Conservation (phyloP, 2,329 filamentous ascomycete species). For the Macrophomina tecta region DNA sequence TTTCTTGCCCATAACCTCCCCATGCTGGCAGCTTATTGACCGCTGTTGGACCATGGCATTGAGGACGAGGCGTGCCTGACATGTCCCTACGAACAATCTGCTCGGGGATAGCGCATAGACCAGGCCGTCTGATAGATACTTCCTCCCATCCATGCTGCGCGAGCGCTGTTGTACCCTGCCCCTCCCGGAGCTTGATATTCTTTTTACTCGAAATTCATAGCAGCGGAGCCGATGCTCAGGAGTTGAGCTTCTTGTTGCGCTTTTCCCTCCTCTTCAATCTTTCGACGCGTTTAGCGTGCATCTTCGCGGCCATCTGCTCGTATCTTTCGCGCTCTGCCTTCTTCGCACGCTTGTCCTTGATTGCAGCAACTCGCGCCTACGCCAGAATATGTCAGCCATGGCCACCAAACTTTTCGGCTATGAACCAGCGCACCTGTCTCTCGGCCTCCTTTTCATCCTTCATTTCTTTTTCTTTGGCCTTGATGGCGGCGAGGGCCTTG, state of each 20-base stretch:
- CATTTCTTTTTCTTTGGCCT: slow-evolving; percentile 93
- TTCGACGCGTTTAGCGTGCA: slow-evolving; percentile 95
- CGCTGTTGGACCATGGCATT: neutral
- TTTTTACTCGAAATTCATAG: neutral
- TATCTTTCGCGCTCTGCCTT: slow-evolving; percentile 95
- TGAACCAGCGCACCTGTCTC: slow-evolving; percentile 67
- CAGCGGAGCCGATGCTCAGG: slow-evolving; percentile 39
- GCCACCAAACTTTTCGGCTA: no score
- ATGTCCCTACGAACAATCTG: slow-evolving; percentile 5
- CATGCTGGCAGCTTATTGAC: slow-evolving; percentile 1
- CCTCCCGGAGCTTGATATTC: neutral
- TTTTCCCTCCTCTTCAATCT: slow-evolving; percentile 94
- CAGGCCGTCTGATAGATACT: neutral
- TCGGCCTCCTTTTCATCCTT: slow-evolving; percentile 94
- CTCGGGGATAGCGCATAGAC: neutral
- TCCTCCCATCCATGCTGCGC: neutral
- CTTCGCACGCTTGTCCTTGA: slow-evolving; percentile 83
- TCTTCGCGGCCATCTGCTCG: slow-evolving; percentile 93
- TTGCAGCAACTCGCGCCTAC: slow-evolving; percentile 75
- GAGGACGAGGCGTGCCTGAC: neutral
- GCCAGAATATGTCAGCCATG: slow-evolving; percentile 8
- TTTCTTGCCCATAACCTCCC: slow-evolving; percentile 8
- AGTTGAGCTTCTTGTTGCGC: slow-evolving; percentile 78
- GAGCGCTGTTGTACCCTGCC: neutral
- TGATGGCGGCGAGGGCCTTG: slow-evolving; percentile 74